Conservation (phyloP, 2,329 filamentous ascomycete genomes). For the Parascedosporium putredinis region DNA sequence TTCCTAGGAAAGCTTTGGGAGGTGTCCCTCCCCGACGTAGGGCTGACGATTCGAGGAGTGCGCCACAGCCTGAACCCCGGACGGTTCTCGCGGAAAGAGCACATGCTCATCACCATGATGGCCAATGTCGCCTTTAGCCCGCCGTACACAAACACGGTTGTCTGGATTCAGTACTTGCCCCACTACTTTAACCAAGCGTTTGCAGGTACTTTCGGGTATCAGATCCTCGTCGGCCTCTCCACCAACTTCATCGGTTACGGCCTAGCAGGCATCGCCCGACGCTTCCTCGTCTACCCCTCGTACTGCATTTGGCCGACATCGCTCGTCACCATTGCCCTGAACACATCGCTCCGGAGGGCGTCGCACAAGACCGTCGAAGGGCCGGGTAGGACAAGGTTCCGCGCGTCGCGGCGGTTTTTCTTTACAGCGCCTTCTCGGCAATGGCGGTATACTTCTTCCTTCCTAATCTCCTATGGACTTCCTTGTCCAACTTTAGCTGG, state of each 20-base stretch:
- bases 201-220: slow-evolving; percentile 36
- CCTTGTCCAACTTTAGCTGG: slow-evolving; percentile 38
- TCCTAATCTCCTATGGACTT: slow-evolving; percentile 39
- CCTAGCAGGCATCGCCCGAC: slow-evolving; percentile 36
- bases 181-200: slow-evolving; percentile 41
- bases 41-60: slow-evolving; percentile 35
- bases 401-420: slow-evolving; percentile 36
- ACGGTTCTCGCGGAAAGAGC: slow-evolving; percentile 44
- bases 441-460: slow-evolving; percentile 48
- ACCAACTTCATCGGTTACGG: slow-evolving; percentile 48
- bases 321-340: slow-evolving; percentile 39
- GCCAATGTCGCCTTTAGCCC: slow-evolving; percentile 38
- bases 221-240: slow-evolving; percentile 36
- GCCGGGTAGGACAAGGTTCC: slow-evolving; percentile 26
- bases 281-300: slow-evolving; percentile 41
- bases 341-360: slow-evolving; percentile 35
- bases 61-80: slow-evolving; percentile 41
- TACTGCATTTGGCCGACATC: slow-evolving; percentile 44
- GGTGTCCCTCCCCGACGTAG: slow-evolving; percentile 31
- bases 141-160: slow-evolving; percentile 39
- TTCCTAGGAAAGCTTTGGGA: slow-evolving; percentile 36
- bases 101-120: slow-evolving; percentile 46
- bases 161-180: slow-evolving; percentile 37
- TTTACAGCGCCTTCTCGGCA: slow-evolving; percentile 28
- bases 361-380: slow-evolving; percentile 20